Conservation (phyloP, 768 basidiomycete genomes). For the Phallus indusiatus region DNA sequence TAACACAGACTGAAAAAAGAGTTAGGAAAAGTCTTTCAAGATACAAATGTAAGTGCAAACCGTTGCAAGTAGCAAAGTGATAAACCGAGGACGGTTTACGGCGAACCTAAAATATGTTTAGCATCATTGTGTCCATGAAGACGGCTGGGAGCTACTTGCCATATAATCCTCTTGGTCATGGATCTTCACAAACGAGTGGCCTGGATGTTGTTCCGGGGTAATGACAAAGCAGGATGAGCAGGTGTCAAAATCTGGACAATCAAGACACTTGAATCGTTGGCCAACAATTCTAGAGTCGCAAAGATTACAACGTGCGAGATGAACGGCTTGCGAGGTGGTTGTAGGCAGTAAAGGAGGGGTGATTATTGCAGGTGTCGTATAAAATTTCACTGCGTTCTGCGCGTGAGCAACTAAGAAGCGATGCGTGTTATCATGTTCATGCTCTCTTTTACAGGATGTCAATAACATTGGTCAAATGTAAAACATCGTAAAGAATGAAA, state of each 20-base stretch:
- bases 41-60: not conserved
- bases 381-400: conserved; percentile 57
- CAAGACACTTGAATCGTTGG: conserved; percentile 67
- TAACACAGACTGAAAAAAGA: conserved; percentile 33
- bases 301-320: conserved; percentile 65
- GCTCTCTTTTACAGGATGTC: conserved; percentile 22
- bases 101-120: not conserved
- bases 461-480: not conserved
- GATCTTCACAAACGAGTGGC: conserved; percentile 64
- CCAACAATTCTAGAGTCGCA: conserved; percentile 68
- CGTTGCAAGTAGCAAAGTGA: conserved; percentile 17
- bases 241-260: conserved; percentile 80
- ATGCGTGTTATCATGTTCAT: conserved; percentile 37
- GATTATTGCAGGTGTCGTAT: conserved; percentile 34
- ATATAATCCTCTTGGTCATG: conserved; percentile 43
- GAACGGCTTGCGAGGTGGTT: conserved; percentile 22
- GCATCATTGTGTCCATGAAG: not conserved
- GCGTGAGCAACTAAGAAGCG: conserved; percentile 62
- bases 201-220: conserved; percentile 63
- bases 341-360: conserved; percentile 25
- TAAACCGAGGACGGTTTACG: not conserved
- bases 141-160: conserved; percentile 29
- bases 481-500: conserved; percentile 29
- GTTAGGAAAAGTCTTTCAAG: not conserved
- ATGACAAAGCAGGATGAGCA: conserved; percentile 69